These are phyloP conservation scores for Talaromyces albobiverticillius DNA, from an alignment of 2,329 filamentous ascomycete genomes.

Conservation along the genomic window DNA sequence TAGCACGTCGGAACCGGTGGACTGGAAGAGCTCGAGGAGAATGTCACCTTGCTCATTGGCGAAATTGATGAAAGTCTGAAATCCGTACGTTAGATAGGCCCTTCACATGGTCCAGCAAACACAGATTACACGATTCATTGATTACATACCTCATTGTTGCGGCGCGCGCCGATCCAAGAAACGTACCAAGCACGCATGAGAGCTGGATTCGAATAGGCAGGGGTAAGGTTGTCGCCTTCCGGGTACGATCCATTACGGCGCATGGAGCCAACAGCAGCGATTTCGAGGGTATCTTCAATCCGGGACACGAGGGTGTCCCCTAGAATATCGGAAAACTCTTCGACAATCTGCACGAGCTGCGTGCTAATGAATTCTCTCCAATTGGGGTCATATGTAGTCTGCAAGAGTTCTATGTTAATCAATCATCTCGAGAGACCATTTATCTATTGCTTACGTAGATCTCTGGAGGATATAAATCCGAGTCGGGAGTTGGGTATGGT, in stretches of 20 bases:
- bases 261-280: conserved; percentile 39
- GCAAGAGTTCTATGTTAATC: neutral
- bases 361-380: conserved; percentile 7
- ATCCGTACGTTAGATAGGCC: neutral
- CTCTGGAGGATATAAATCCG: neutral
- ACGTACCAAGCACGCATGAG: conserved; percentile 42
- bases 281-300: conserved; percentile 38
- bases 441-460: neutral
- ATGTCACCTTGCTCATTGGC: conserved; percentile 33
- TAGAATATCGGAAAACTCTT: conserved; percentile 6
- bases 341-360: conserved; percentile 6
- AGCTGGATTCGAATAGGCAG: conserved; percentile 42
- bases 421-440: neutral
- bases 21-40: conserved; percentile 22
- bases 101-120: no score
- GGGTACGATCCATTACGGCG: conserved; percentile 41
- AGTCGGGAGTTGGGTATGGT: conserved; percentile 4
- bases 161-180: conserved; percentile 42
- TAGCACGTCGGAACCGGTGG: conserved; percentile 31
- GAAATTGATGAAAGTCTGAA: conserved; percentile 33
- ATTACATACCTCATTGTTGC: conserved; percentile 28
- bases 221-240: conserved; percentile 37
- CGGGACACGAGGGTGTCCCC: conserved; percentile 25
- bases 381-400: conserved; percentile 6
- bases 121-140: neutral